Base-by-base conservation (phyloP, 2,329 filamentous ascomycete species). In the Curvularia lunata region DNA sequence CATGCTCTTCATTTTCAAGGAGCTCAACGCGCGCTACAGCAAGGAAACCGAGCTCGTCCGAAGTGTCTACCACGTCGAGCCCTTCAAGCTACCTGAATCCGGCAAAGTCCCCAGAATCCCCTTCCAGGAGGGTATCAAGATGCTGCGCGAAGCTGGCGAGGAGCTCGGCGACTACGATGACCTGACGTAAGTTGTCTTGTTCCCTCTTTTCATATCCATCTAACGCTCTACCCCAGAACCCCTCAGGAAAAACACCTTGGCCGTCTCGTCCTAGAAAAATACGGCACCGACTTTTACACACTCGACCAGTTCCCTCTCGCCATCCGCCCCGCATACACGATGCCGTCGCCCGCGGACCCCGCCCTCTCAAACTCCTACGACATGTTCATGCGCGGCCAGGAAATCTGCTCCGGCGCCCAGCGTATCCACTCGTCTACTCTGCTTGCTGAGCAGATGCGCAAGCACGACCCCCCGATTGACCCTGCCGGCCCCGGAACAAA, bases 271-370 rank as follows among this genome's bases (percentile, higher is more conserved):
- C 89, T 91, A 56, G 85, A 91, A 69, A 97, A 97, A 80, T 97
- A 90, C 84, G 86, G 90, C 75, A 95, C 92, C 59, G 95, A 99
- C 81, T 98, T 98, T 81, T 98, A 97, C 81, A 89, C 96, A 21
- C 85, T 99, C 62, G 94, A 98, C 83, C 95, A 98, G 80, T 99
- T 97, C 84, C 95, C 95, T 43, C 88, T 95, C 77, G 83, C 84
- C 37, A 91, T 95, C 19, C 87, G 95, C 28, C 94, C 94, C 5
- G 97, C 97, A 79, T 98, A 97, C 79, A 92, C 94, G 61, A 91
- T 94, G 81, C 87, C 91, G 52, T 90, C 74, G 32, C 76, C 79
- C 38, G 38, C 63, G 37, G 72, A 78, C 65, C 69, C 78, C 6
- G 67, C 82, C 77, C 81, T 81, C 67, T 80, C 83, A 42, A 88